Evolutionary conservation across 2,329 filamentous ascomycete genomes (phyloP).

Genomic region (Fusarium sulawesiense): DNA sequence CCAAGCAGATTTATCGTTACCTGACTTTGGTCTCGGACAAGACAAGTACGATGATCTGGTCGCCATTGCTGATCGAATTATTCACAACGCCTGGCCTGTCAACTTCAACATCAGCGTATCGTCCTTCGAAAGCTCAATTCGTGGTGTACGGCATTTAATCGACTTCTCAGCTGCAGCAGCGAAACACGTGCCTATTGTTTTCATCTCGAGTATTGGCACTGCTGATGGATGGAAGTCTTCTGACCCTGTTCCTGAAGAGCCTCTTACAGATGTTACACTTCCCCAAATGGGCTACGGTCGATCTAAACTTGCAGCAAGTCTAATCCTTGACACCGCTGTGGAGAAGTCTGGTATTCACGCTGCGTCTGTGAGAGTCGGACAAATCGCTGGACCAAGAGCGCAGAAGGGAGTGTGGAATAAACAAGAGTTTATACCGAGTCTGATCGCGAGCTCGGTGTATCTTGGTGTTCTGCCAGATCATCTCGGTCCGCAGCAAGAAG

Average conservation of each 20-base stretch:
- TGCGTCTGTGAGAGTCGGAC: background rate
- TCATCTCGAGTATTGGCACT: background rate
- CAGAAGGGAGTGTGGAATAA: conserved; percentile 7
- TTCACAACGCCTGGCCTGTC: conserved; percentile 17
- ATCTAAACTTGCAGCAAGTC: background rate
- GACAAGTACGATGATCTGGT: background rate
- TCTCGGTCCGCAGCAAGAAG: background rate
- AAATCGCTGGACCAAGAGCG: background rate
- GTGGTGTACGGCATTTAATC: background rate
- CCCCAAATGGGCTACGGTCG: conserved; percentile 2
- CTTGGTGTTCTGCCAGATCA: background rate
- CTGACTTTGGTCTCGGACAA: background rate
- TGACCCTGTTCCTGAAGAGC: background rate
- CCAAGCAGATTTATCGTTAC: background rate
- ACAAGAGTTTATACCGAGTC: conserved; percentile 7
- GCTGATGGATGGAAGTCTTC: background rate
- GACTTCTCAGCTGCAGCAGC: background rate
- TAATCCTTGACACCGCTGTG: background rate
- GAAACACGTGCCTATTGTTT: background rate
- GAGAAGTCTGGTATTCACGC: accelerated
- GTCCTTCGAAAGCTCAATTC: background rate
- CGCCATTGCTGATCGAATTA: background rate
- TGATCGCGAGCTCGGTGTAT: conserved; percentile 8
- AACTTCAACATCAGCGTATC: conserved; percentile 23
- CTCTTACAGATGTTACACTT: accelerated